Base-by-base conservation (phyloP, 495 filamentous ascomycete genomes). In the Penicillium lagena region DNA sequence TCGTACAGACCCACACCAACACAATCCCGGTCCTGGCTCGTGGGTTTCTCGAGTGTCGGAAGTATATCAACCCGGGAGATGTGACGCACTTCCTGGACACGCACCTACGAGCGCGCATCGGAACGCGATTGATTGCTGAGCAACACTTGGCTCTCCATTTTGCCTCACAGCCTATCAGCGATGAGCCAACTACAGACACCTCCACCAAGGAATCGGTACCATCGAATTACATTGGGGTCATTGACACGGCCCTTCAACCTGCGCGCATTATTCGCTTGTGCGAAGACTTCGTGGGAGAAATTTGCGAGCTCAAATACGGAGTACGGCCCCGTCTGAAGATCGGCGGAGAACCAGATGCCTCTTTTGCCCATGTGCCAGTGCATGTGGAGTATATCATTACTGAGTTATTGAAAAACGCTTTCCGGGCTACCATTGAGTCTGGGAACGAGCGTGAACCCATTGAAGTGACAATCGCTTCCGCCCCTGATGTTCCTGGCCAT, bases 381-480 rank as follows among this genome's bases (percentile, higher is more conserved):
- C 93, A 98, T 62, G 73, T 97, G 12, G 93, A 96, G 62, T 98
- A 98, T 62, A 96, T 98, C 50, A 75, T 95, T 45, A 96, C 91
- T 0, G 93, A 98, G 66, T 77, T 98, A 7, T 70, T 98, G 38
- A 98, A 98, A 64, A 98, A 98, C 61, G 87, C 90, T 4, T 98
- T 98, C 70, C 77, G 93, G 22, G 93, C 93, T 2, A 90, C 86
- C 0, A 80, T 97, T 14, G 93, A 98, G 60, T 82, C 77, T 22
- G 80, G 83, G 15, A 82, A 77, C 54, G 87, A 83, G 61, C 78
- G 72, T 45, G 86, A 91, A 42, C 86, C 90, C 1, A 78, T 98
- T 13, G 85, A 93, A 40, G 81, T 96, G 33, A 98, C 93, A 3
- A 93, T 98, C 44, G 93, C 90, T 3, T 85, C 90, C 9, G 81